Base-by-base conservation (phyloP, 495 filamentous ascomycete species). In the Penicillium verhagenii region DNA sequence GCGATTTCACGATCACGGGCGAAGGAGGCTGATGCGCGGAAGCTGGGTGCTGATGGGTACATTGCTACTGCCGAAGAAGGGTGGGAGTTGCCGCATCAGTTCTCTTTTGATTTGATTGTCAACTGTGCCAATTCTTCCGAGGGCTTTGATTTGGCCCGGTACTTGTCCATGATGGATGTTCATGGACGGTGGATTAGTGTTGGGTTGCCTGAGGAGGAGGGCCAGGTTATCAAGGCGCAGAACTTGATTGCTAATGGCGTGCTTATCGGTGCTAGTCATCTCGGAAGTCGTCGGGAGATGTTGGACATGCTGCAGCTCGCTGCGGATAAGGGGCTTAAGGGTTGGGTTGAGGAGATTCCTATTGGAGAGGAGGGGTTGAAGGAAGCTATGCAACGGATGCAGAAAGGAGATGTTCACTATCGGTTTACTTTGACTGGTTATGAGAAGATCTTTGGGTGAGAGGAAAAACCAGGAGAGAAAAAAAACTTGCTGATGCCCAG, bases 121-220 rank as follows among this genome's bases (percentile, higher is more conserved):
- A 90, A 89, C 77, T 77, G 77, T 50, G 82, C 89, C 40, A 85
- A 91, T 61, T 82, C 82, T 57, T 88, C 85, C 19, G 64, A 87
- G 72, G 76, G 79, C 52, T 87, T 90, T 71, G 78, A 89, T 62
- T 63, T 96, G 24, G 65, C 75, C 44, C 81, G 84, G 9, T 96
- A 96, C 66, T 76, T 95, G 56, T 81, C 79, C 44, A 82, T 91
- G 56, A 80, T 97, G 60, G 89, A 92, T 67, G 84, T 96, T 52
- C 90, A 91, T 69, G 91, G 89, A 52, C 81, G 78, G 53, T 93
- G 91, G 82, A 80, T 96, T 53, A 86, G 83, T 50, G 89, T 94
- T 37, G 92, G 92, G 1, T 72, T 96, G 56, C 92, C 92, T 2
- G 91, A 96, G 63, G 84, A 86, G 35, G 82, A 86, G n/a, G 79